phyloP scores from a whole-genome alignment of 805 yeast species.

The Jamesozyma lodderae region DNA sequence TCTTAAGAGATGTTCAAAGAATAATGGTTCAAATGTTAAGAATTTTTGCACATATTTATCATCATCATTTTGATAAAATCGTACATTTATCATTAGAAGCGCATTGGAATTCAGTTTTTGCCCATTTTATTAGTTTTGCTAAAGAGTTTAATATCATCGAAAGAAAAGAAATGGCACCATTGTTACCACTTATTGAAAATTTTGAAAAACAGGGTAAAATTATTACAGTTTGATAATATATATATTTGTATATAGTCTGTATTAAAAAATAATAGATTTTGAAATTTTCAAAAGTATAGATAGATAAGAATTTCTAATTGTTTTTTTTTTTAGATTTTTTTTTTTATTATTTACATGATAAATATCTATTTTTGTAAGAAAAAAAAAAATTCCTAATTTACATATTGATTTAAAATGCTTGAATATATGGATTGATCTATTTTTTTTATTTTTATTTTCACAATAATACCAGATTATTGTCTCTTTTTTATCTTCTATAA shows the following conservation, averaged over 20 bases:
- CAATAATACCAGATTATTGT: too few species aligned
- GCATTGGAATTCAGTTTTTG: constrained; percentile 95
- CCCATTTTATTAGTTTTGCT: constrained; percentile 82
- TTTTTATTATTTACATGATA: too few species aligned
- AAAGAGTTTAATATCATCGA: constrained; percentile 80
- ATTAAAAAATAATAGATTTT: not conserved
- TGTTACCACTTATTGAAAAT: constrained; percentile 64
- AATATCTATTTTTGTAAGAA: too few species aligned
- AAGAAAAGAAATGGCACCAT: constrained; percentile 67
- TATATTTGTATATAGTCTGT: not conserved
- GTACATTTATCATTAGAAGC: constrained; percentile 91
- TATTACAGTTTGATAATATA: constrained; percentile 12
- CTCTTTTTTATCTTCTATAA: too few species aligned
- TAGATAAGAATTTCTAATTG: too few species aligned
- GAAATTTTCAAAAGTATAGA: too few species aligned
- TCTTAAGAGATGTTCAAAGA: constrained; percentile 73
- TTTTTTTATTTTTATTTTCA: not conserved
- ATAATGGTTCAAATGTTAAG: constrained; percentile 89
- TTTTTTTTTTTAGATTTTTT: too few species aligned
- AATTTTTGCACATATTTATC: constrained; percentile 89
- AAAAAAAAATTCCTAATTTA: too few species aligned
- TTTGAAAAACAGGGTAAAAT: constrained; percentile 85
- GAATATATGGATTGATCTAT: too few species aligned
- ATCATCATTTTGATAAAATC: constrained; percentile 87
- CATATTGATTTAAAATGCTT: too few species aligned